Percentiles rank a stretch among this genome's conserved stretches.
Evolutionary conservation across 2,329 filamentous ascomycete species (phyloP).

Genomic region (Trichoderma simmonsii): DNA sequence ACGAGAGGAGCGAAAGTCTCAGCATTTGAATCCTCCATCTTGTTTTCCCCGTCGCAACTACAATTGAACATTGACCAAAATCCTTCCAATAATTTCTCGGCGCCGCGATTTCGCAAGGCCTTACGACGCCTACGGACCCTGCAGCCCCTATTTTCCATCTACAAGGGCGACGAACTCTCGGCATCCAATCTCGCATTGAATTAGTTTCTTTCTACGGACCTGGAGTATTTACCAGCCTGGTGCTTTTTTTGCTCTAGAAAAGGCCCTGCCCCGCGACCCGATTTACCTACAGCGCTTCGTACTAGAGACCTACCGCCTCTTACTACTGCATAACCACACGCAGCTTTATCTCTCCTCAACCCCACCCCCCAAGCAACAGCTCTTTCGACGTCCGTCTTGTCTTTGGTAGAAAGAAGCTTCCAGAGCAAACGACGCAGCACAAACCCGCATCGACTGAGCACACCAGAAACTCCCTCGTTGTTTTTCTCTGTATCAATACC

Average conservation of each 20-base stretch:
- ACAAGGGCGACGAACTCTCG: not conserved
- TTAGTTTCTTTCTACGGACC: not conserved
- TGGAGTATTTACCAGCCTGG: not conserved
- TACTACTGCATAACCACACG: not conserved
- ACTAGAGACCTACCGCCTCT: not conserved
- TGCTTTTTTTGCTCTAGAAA: not conserved
- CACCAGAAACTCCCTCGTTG: not conserved
- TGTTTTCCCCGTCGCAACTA: not conserved
- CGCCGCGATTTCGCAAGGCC: not conserved
- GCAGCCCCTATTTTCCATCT: constrained; percentile 1
- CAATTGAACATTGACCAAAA: not conserved
- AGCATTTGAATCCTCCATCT: not conserved
- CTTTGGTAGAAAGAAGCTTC: not conserved
- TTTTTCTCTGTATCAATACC: not conserved
- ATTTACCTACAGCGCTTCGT: not conserved
- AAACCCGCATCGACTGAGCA: not conserved
- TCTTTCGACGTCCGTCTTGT: not conserved
- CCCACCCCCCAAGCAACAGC: not conserved
- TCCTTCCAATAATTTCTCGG: not conserved
- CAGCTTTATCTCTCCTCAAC: not conserved
- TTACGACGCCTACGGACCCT: not conserved
- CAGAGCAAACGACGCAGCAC: not conserved
- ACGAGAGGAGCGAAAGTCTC: not conserved
- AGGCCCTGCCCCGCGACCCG: not conserved
- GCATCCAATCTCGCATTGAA: not conserved